These are phyloP conservation scores for Penicillium crystallinum DNA, from an alignment of 495 filamentous ascomycete species.

Conservation along the genomic window DNA sequence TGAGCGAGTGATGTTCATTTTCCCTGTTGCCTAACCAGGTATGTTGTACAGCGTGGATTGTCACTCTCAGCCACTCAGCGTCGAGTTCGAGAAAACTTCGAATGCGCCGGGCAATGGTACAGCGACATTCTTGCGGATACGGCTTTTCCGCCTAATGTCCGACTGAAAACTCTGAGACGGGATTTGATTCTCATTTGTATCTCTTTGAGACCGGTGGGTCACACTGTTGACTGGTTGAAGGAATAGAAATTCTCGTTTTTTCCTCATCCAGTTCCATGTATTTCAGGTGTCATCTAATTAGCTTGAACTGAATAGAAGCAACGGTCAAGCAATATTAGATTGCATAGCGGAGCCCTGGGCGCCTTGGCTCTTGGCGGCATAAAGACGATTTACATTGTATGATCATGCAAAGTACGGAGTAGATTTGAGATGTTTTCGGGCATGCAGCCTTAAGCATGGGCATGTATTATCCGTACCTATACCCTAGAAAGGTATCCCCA, in stretches of 20 bases:
- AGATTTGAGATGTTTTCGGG: background rate
- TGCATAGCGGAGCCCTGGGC: background rate
- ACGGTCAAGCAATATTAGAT: background rate
- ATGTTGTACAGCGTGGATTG: background rate
- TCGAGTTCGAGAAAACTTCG: slow-evolving; percentile 7
- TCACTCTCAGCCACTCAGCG: background rate
- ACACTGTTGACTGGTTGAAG: background rate
- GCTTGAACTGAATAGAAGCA: background rate
- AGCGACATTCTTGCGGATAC: slow-evolving; percentile 6
- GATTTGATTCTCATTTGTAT: background rate
- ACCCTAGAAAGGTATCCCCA: background rate
- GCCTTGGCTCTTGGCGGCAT: background rate
- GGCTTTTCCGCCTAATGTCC: background rate
- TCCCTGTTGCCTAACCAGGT: no score
- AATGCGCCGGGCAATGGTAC: slow-evolving; percentile 1
- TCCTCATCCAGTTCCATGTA: background rate
- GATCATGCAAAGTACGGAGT: no score
- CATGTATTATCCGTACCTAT: background rate
- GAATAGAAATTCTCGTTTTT: background rate
- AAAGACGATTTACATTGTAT: background rate
- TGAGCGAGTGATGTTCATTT: no score
- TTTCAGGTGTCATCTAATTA: background rate
- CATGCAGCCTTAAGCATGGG: background rate
- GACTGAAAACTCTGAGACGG: background rate
- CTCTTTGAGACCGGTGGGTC: slow-evolving; percentile 5